Base-by-base conservation (phyloP, 495 filamentous ascomycete species). In the Aspergillus baeticus region DNA sequence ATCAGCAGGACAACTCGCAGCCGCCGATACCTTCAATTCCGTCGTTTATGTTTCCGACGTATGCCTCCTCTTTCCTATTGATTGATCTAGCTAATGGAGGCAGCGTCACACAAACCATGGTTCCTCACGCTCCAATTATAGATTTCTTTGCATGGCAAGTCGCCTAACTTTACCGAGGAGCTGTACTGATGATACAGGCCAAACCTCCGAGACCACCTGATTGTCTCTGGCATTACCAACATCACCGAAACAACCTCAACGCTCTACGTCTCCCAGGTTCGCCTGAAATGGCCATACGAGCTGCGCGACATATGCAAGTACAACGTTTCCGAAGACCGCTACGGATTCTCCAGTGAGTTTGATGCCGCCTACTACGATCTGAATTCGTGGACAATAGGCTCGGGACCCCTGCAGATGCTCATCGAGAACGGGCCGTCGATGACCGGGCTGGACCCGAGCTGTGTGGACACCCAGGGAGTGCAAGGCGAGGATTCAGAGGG, bases 31-130 rank as follows among this genome's bases (percentile, higher is more conserved):
- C 51, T 14, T 34, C 45, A 18, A 48, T 48, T 23, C 45, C 45
- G 11, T 57, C 55, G 6, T 57, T 43, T 29, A 57, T 57, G 55
- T 44, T 49, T 33, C 55, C 55, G 23, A 57, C 55, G 55, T 57
- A 57, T 7, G 37, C 14, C 51, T 38, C 33, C 45, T 29, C 18
- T n/a, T 33, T 26, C 6, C 17, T 34, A 15, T 4, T 31, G 13
- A n/a, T 17, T 17, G 1, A 21, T 15, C 13, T 33, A 26, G 18
- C 39, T 44, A 29, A 57, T 22, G 6, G 10, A 51, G 13, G 11
- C 46, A 57, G 55, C 5, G 20, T 43, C 14, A 57, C 55, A 6
- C 55, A 57, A 26, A 50, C 20, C 22, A 44, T 57, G 46, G 39
- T 57, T 7, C 47, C 55, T 39, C 55, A 57, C 41, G 43, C 45